A percentile compares a stretch with the other conserved stretches of the same genome.
Evolutionary conservation across 176 grass and related monocot genomes (phyloP).

Genomic region (Avena insularis): DNA sequence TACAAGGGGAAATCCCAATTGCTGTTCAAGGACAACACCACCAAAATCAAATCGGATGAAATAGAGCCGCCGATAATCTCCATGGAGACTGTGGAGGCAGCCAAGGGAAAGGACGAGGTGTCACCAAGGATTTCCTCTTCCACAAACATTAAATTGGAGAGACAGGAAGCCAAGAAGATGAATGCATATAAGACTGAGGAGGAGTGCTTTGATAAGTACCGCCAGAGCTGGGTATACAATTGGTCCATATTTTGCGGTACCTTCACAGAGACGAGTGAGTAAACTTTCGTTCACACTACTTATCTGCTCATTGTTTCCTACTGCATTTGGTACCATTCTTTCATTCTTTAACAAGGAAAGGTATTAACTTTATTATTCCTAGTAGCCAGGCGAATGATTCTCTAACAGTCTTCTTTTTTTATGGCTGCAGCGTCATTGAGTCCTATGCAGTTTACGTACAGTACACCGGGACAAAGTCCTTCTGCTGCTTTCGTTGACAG

Average conservation of each 20-base stretch:
- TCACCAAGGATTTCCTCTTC: background rate
- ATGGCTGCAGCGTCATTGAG: no score
- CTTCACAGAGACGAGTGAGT: slow-evolving; percentile 20
- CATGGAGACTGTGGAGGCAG: no score
- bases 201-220: background rate
- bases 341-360: background rate
- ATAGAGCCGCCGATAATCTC: no score
- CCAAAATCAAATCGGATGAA: background rate
- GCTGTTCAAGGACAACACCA: background rate
- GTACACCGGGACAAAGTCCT: no score
- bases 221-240: background rate
- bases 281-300: background rate
- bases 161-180: background rate
- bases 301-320: background rate
- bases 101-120: no score
- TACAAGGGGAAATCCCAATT: background rate
- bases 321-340: background rate
- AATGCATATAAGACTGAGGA: background rate
- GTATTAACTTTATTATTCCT: no score
- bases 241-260: background rate
- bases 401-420: no score
- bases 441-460: no score
- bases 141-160: background rate
- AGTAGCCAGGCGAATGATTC: no score
- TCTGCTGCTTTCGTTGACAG: no score